Evolutionary conservation across 805 yeast genomes (phyloP), one percentile per base, ranked within the genome.

Genomic region (Debaryomyces hansenii): DNA sequence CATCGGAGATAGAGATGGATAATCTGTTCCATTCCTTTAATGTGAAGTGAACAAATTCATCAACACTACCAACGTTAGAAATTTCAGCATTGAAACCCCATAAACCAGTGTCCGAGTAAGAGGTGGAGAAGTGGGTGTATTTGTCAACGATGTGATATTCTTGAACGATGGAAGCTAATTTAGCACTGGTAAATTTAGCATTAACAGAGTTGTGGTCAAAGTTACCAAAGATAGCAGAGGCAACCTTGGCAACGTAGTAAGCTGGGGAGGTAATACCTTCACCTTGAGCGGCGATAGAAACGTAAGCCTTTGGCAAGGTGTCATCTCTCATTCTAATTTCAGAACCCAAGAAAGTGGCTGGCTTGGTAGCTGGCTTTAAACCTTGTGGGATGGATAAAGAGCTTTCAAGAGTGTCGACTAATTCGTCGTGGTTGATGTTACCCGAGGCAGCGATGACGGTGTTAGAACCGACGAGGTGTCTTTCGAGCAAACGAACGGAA

Each of bases 291-390:
- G 90, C 90, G 59, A 87, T 76, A 45, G 90, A 70, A 59, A 86
- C 78, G 78, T 85, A 85, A 47, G 92, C 94, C 64, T 82, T 79
- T 64, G 92, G 89, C 62, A 85, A 66, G 58, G 90, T 87, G 70
- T 87, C 96, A 64, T 87, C 96, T 82, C 96, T 85, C 74, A 86
- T 73, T 80, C 91, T 83, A 55, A 86, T 84, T 66, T 87, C 95
- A 40, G 94, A 86, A 66, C 96, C 96, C 66, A 87, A 78, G 80
- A 87, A 87, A 46, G 82, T 65, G 50, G 87, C 80, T 45, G 80
- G 73, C 55, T 77, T 75, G 44, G 60, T 62, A 20, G 70, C 65
- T 46, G 75, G 75, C 62, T 69, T 69, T 46, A 78, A 64, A 54
- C 87, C 89, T 42, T 76, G 67, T 45, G 80, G 71, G 28, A 84